These are phyloP conservation scores for Moricandia arvensis DNA, from an alignment of 345 rosid genomes.

Conservation along the genomic window DNA sequence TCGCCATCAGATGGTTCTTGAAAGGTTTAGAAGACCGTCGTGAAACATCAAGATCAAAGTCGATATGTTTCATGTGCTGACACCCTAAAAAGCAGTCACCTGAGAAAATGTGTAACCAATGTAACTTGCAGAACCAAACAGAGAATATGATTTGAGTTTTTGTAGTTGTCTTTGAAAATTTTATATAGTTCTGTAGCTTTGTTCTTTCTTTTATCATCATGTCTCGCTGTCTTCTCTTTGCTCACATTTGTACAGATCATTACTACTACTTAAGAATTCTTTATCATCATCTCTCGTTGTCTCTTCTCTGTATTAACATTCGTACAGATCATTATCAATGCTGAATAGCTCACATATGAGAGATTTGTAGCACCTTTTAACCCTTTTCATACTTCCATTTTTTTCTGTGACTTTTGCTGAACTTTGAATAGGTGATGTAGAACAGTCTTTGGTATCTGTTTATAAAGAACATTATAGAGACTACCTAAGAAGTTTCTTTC, in stretches of 20 bases:
- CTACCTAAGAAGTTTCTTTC: neutral
- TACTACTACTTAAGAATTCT: neutral
- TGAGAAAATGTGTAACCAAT: constrained; percentile 10
- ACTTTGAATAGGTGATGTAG: too few species aligned
- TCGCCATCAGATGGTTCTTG: constrained; percentile 64
- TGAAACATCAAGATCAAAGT: constrained; percentile 50
- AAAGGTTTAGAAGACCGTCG: constrained; percentile 66
- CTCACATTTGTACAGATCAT: constrained; percentile 17
- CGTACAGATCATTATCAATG: neutral
- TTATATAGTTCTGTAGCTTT: neutral
- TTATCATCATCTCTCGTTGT: too few species aligned
- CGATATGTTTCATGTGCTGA: constrained; percentile 53
- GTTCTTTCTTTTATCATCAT: constrained; percentile 6
- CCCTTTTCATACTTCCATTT: constrained; percentile 1
- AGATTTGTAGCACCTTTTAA: neutral
- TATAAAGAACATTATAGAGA: neutral
- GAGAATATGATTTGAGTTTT: neutral
- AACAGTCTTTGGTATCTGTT: neutral
- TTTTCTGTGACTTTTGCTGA: too few species aligned
- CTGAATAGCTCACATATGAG: too few species aligned
- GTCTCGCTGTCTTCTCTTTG: neutral
- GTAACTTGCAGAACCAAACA: constrained; percentile 16
- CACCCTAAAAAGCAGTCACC: neutral
- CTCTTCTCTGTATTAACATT: neutral
- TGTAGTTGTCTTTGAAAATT: constrained; percentile 2